A percentile compares a stretch with the other conserved stretches of the same genome.
These are phyloP conservation scores for Sordariomycetes sp. DNA, from an alignment of 2,329 filamentous ascomycete species.

Conservation along the genomic window DNA sequence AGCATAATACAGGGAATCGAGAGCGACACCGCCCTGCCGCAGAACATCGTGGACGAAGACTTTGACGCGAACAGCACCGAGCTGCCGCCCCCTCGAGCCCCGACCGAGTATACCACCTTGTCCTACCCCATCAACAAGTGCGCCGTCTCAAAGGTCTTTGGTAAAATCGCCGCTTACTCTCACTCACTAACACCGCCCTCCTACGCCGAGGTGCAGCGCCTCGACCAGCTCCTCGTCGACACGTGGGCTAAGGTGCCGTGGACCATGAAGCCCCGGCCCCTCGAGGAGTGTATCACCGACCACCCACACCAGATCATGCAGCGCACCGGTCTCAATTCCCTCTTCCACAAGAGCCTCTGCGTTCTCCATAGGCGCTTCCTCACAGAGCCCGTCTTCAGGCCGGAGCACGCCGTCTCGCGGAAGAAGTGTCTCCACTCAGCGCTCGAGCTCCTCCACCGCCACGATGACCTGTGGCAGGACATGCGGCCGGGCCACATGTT, in stretches of 20 bases:
- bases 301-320: conserved; percentile 31
- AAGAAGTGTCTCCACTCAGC: conserved; percentile 38
- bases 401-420: conserved; percentile 41
- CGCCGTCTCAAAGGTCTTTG: conserved; percentile 34
- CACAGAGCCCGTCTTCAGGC: conserved; percentile 25
- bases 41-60: conserved; percentile 56
- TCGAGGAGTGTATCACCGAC: conserved; percentile 39
- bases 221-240: conserved; percentile 34
- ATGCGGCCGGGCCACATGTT: conserved; percentile 43
- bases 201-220: conserved; percentile 36
- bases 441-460: conserved; percentile 33
- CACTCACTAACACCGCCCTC: conserved; percentile 35
- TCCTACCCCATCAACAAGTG: conserved; percentile 44
- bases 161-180: conserved; percentile 35
- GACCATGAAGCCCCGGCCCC: conserved; percentile 35
- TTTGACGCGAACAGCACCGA: conserved; percentile 43
- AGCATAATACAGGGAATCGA: conserved; percentile 54
- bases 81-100: conserved; percentile 45
- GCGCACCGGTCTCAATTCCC: conserved; percentile 37
- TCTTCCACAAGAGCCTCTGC: conserved; percentile 45
- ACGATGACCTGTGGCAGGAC: conserved; percentile 34
- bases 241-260: conserved; percentile 32
- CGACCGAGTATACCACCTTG: conserved; percentile 48
- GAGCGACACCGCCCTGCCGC: conserved; percentile 49
- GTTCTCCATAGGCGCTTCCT: conserved; percentile 45